Percentiles rank a stretch among this genome's conserved stretches.
These are phyloP conservation scores for Clavispora santaluciae DNA, from an alignment of 805 yeast species.

Conservation along the genomic window DNA sequence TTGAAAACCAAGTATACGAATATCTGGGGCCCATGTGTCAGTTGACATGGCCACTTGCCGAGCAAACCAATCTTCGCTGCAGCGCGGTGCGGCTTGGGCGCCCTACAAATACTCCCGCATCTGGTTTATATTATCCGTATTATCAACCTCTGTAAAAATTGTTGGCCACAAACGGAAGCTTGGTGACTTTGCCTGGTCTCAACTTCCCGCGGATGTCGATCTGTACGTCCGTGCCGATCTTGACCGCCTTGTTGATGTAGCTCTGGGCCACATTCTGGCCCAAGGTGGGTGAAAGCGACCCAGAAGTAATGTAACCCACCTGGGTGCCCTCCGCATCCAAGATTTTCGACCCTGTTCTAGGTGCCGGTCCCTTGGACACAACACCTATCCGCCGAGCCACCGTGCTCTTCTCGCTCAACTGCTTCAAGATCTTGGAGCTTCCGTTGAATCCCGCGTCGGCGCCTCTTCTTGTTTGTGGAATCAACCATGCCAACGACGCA, in stretches of 20 bases:
- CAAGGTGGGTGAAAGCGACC: slow-evolving; percentile 56
- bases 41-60: too few relatives aligned
- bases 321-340: slow-evolving; percentile 48
- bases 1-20: too few relatives aligned
- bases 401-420: slow-evolving; percentile 62
- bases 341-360: slow-evolving; percentile 73
- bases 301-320: slow-evolving; percentile 56
- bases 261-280: slow-evolving; percentile 89
- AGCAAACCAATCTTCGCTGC: too few relatives aligned
- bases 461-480: slow-evolving; percentile 72
- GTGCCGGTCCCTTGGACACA: slow-evolving; percentile 80
- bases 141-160: slow-evolving; percentile 55
- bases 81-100: too few relatives aligned
- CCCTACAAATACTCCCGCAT: too few relatives aligned
- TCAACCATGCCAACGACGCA: slow-evolving; percentile 84
- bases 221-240: slow-evolving; percentile 66
- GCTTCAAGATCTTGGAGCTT: slow-evolving; percentile 58
- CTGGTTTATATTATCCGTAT: not conserved
- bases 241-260: slow-evolving; percentile 68
- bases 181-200: slow-evolving; percentile 69
- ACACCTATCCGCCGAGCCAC: slow-evolving; percentile 69
- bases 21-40: too few relatives aligned
- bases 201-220: slow-evolving; percentile 81
- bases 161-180: slow-evolving; percentile 79
- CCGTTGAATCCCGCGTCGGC: slow-evolving; percentile 66